phyloP scores from a whole-genome alignment of 306 rosid genomes.

The Quercus variabilis region DNA sequence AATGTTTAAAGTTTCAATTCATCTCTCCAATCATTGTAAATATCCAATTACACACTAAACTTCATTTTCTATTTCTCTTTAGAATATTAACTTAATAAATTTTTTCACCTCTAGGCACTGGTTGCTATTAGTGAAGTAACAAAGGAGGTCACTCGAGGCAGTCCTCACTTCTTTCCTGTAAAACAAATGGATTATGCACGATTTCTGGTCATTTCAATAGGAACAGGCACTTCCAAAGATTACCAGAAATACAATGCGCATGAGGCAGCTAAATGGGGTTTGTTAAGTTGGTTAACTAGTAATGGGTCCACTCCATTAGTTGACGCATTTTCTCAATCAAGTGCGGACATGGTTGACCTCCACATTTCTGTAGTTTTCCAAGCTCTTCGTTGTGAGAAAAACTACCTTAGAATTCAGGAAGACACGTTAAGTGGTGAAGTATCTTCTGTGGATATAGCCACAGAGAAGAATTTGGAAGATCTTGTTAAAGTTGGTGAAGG shows the following conservation, averaged over 20 bases:
- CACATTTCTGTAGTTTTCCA: constrained; percentile 18
- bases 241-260: constrained; percentile 22
- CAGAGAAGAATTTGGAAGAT: constrained; percentile 33
- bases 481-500: constrained; percentile 42
- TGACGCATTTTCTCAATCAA: constrained; percentile 15
- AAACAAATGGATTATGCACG: constrained; percentile 24
- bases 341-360: constrained; percentile 11
- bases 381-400: background rate
- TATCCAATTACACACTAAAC: background rate
- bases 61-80: background rate
- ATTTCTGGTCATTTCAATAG: constrained; percentile 50
- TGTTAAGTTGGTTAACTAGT: constrained; percentile 27
- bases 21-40: too few species aligned
- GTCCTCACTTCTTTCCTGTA: constrained; percentile 8
- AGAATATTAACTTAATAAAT: background rate
- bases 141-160: constrained; percentile 25
- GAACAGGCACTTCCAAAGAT: constrained; percentile 41
- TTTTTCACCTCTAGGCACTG: constrained; percentile 33
- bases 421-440: constrained; percentile 34
- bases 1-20: too few species aligned
- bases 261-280: constrained; percentile 36
- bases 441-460: constrained; percentile 31
- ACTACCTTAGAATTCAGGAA: constrained; percentile 45
- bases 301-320: constrained; percentile 21
- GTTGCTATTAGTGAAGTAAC: constrained; percentile 56